Conservation (phyloP, 805 yeast genomes). For the Ogataea salicorniae region DNA sequence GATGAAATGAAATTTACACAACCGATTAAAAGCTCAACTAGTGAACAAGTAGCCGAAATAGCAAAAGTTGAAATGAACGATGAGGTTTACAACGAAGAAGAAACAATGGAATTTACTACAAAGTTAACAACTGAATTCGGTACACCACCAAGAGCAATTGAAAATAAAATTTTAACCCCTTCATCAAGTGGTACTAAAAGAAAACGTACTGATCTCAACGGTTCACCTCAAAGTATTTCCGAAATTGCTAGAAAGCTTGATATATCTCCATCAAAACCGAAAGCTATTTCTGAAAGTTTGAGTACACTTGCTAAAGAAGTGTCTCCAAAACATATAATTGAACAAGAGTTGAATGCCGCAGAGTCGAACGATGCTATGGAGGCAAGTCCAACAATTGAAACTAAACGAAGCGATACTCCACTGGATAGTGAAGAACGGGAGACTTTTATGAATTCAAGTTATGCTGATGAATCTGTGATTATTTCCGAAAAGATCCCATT, state of each 20-base stretch:
- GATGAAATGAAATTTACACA: not conserved
- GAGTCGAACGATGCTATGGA: too few species aligned
- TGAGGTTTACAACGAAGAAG: conserved; percentile 4
- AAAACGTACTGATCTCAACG: conserved; percentile 16
- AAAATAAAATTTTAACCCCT: conserved; percentile 7
- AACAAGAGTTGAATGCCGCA: too few species aligned
- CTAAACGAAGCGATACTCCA: not conserved
- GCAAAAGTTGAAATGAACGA: not conserved
- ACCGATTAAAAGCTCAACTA: not conserved
- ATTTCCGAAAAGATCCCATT: conserved; percentile 27
- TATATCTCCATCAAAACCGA: not conserved
- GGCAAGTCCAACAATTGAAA: not conserved
- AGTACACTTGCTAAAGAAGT: not conserved
- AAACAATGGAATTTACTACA: conserved; percentile 17
- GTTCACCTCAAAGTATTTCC: conserved; percentile 19
- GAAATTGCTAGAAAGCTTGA: conserved; percentile 4
- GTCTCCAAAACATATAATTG: not conserved
- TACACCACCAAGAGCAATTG: conserved; percentile 7
- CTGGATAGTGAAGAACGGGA: not conserved
- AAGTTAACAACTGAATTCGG: not conserved
- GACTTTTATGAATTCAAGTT: conserved; percentile 7
- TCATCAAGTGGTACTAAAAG: conserved; percentile 15
- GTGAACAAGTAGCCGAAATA: not conserved
- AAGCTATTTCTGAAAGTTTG: not conserved
- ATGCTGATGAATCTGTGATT: conserved; percentile 16